Percentiles rank a stretch among this genome's conserved stretches.
These are phyloP conservation scores for Starmera caribaea DNA, from an alignment of 805 yeast genomes.

Conservation along the genomic window DNA sequence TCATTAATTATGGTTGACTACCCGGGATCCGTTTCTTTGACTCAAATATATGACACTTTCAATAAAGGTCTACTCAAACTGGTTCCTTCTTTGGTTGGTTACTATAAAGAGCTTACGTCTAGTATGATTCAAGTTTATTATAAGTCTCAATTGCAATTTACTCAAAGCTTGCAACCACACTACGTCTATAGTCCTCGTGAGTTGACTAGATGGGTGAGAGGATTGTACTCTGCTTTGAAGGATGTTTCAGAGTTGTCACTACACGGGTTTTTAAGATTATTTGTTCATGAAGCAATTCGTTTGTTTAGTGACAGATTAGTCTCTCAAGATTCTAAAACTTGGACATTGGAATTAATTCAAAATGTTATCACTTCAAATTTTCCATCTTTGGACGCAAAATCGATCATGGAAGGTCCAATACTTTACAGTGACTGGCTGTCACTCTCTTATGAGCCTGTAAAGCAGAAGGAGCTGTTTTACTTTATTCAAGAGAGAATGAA, in stretches of 20 bases:
- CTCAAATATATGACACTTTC: constrained; percentile 58
- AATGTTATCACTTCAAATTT: constrained; percentile 30
- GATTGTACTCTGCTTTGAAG: constrained; percentile 46
- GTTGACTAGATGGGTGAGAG: constrained; percentile 77
- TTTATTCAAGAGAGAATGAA: constrained; percentile 58
- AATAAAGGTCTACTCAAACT: constrained; percentile 44
- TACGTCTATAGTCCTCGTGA: constrained; percentile 86
- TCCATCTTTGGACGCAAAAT: constrained; percentile 30
- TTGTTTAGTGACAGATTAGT: constrained; percentile 69
- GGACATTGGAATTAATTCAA: constrained; percentile 35
- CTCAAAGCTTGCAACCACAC: constrained; percentile 34
- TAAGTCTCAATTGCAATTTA: constrained; percentile 31
- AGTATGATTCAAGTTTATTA: constrained; percentile 62
- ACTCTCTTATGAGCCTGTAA: constrained; percentile 47
- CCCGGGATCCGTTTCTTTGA: constrained; percentile 55
- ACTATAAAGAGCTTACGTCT: constrained; percentile 37
- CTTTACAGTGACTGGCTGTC: constrained; percentile 72
- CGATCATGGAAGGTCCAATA: constrained; percentile 39
- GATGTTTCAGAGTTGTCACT: constrained; percentile 27
- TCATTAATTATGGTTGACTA: constrained; percentile 67
- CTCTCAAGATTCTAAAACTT: constrained; percentile 30
- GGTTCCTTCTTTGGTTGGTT: constrained; percentile 53
- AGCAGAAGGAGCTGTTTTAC: constrained; percentile 31
- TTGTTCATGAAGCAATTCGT: constrained; percentile 77
- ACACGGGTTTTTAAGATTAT: constrained; percentile 44